Evolutionary conservation across 2,329 filamentous ascomycete genomes (phyloP), one percentile per base, ranked within the genome.

Genomic region (Bimuria novae-zelandiae): DNA sequence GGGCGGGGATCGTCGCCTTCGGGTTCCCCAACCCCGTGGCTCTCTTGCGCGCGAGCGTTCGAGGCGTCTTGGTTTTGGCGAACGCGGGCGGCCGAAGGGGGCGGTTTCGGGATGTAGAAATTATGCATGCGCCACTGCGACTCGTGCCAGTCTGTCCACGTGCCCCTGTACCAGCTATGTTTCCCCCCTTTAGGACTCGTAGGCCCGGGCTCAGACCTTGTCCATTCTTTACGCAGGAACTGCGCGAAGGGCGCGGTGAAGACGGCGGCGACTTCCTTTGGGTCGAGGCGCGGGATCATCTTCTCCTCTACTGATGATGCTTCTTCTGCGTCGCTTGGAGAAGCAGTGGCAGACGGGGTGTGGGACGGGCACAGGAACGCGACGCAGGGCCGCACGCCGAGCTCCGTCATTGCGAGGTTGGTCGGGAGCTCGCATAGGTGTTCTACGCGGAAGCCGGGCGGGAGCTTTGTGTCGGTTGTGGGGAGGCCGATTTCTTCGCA

Each of bases 401-500:
- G 65, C 61, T 80, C 78, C 1, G 79, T 81, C 65, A 76, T 77
- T 25, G 79, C 79, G 7, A 82, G 71, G 52, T 80, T 79, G 3
- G 73, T 54, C 19, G 93, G 93, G 2, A 97, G 81, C 69, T 89
- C 84, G 76, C 92, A 95, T 37, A 97, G 84, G 67, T 94, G 88
- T 75, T 97, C 92, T 61, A 97, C 87, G 49, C 82, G 81, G 76
- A 96, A 97, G 1, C 90, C 90, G 11, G 79, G 77, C 1, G 90
- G 90, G 25, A 96, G 81, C 54, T 84, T 83, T 52, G 71, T 65
- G 67, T 92, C 85, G 62, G 86, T 81, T 66, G 87, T 80, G 1
- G 93, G 90, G 2, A 97, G 84, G 1, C 93, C 93, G 60, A 97
- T 96, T 73, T 97, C 93, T 73, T 97, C 93, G 72, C 84, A 89